These are phyloP conservation scores for Rhododendron mucronatum DNA, from an alignment of 148 eudicot species.

Conservation along the genomic window DNA sequence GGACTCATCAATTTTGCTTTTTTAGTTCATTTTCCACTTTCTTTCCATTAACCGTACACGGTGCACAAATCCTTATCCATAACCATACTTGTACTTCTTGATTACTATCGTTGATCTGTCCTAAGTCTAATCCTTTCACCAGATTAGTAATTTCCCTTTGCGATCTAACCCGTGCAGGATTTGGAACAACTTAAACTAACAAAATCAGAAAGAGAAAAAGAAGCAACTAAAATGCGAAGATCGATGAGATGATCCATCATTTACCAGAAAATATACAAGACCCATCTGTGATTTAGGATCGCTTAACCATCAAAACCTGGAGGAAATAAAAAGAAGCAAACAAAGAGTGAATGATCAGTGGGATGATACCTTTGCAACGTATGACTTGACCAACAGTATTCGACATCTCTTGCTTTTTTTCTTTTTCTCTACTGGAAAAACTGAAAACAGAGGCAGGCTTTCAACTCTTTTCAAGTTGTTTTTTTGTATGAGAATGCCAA, in stretches of 20 bases:
- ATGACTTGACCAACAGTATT: constrained; percentile 22
- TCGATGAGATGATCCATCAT: background rate
- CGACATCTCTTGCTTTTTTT: constrained; percentile 12
- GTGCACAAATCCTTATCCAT: background rate
- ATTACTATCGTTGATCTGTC: background rate
- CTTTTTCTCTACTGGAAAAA: background rate
- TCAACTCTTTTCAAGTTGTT: background rate
- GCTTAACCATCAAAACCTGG: background rate
- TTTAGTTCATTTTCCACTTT: background rate
- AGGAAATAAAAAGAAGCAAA: background rate
- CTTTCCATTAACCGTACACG: background rate
- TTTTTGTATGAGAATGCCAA: background rate
- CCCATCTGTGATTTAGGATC: background rate
- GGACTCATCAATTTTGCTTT: background rate
- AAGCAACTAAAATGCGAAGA: background rate
- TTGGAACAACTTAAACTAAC: no score
- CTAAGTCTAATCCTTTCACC: background rate
- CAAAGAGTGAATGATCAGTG: background rate
- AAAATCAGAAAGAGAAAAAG: background rate
- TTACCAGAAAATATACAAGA: background rate
- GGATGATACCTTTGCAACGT: constrained; percentile 15
- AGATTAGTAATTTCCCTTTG: no score
- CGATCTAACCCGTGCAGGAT: no score
- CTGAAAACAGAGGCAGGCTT: background rate
- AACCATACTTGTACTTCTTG: background rate